phyloP scores from a whole-genome alignment of 208 protist genomes.

The Trypanosoma platydactyli region DNA sequence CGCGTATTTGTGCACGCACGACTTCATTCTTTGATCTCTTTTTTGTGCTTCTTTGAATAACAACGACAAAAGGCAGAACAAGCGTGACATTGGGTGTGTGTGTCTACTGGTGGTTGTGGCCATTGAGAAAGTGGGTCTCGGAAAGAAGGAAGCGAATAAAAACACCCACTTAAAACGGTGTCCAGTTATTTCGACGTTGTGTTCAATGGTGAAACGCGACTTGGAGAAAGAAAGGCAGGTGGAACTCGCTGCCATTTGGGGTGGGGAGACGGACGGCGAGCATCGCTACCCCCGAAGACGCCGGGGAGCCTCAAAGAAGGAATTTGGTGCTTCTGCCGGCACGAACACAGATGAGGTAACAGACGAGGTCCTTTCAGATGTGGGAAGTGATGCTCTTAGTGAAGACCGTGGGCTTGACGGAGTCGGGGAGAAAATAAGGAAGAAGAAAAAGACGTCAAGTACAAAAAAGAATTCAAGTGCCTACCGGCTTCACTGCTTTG shows the following conservation, averaged over 20 bases:
- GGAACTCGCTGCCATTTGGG: constrained; percentile 88
- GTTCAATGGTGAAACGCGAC: constrained; percentile 66
- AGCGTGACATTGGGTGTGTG: no score
- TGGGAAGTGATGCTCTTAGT: constrained; percentile 34
- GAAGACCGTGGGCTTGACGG: constrained; percentile 13
- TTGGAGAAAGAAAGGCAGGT: constrained; percentile 83
- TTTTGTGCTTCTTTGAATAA: constrained; percentile 13
- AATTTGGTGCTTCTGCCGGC: background rate
- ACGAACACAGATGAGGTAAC: constrained; percentile 31
- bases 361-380: constrained; percentile 41
- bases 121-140: no score
- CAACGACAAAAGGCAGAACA: background rate
- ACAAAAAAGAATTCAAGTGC: constrained; percentile 24
- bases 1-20: background rate
- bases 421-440: constrained; percentile 26
- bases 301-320: constrained; percentile 32
- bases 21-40: background rate
- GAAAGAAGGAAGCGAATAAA: background rate
- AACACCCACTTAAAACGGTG: background rate
- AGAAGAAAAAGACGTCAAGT: constrained; percentile 38
- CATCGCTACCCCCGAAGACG: constrained; percentile 68
- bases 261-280: constrained; percentile 71
- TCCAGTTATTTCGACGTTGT: constrained; percentile 1
- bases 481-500: constrained; percentile 88
- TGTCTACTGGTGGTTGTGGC: no score